Percentiles rank a stretch among this genome's conserved stretches.
phyloP scores from a whole-genome alignment of 495 filamentous ascomycete species.

The Terfezia boudieri region DNA sequence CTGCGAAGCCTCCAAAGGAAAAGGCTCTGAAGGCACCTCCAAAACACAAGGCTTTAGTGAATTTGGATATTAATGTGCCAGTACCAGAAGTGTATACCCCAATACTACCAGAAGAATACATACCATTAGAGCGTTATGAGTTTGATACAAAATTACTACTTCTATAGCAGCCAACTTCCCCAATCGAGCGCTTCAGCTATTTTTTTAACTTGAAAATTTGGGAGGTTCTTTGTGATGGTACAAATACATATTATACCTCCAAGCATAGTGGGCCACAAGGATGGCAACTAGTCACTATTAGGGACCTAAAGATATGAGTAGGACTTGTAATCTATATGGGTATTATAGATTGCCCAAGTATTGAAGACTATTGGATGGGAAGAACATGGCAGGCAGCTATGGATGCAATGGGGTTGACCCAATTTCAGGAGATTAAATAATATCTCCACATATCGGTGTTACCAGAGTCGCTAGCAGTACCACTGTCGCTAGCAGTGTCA shows the following conservation, averaged over 20 bases:
- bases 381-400: background rate
- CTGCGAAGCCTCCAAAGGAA: too few relatives aligned
- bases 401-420: background rate
- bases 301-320: conserved; percentile 4
- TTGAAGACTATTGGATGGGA: background rate
- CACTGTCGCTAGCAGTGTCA: background rate
- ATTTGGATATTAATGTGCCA: background rate
- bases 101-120: background rate
- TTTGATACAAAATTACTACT: background rate
- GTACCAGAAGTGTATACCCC: background rate
- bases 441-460: background rate
- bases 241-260: background rate
- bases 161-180: background rate
- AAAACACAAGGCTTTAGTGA: background rate
- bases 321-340: conserved; percentile 8
- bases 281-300: background rate
- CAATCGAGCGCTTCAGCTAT: background rate
- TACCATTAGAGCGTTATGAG: background rate
- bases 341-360: background rate
- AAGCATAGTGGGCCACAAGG: background rate
- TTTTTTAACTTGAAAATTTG: background rate
- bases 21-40: background rate
- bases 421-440: background rate
- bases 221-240: background rate
- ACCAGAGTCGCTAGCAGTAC: background rate